Conservation (phyloP, 1,284 basidiomycete species). For the Cryptococcus amylolentus region DNA sequence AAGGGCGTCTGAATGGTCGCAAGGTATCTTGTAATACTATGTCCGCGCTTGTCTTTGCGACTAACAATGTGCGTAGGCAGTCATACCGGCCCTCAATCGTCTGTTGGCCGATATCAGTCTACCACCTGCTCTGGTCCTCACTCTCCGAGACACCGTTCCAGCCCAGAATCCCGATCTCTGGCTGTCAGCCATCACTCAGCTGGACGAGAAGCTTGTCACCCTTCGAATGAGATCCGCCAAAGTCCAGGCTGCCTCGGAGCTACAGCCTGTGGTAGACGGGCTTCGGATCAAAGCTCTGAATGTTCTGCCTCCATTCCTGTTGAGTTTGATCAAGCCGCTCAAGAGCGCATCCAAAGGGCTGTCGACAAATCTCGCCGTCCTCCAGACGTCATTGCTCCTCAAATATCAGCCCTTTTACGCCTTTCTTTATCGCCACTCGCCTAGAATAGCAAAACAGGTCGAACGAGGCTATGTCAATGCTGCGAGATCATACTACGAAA, state of each 20-base stretch:
- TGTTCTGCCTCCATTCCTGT: conserved; percentile 83
- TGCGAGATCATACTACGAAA: conserved; percentile 90
- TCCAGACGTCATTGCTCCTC: conserved; percentile 82
- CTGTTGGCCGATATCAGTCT: conserved; percentile 77
- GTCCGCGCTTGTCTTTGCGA: not conserved
- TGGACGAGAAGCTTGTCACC: conserved; percentile 70
- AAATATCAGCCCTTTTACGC: conserved; percentile 79
- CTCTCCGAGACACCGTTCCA: conserved; percentile 78
- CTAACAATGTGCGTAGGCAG: conserved; percentile 58
- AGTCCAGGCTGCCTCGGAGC: conserved; percentile 78
- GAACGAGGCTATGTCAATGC: conserved; percentile 82
- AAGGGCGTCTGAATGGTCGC: conserved; percentile 74
- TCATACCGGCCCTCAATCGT: conserved; percentile 78
- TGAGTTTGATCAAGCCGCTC: conserved; percentile 76
- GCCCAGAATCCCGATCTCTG: conserved; percentile 63
- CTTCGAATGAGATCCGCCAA: conserved; percentile 60
- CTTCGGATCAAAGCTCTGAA: conserved; percentile 79
- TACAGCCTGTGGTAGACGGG: conserved; percentile 77
- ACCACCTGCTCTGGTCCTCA: conserved; percentile 71
- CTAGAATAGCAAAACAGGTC: conserved; percentile 79
- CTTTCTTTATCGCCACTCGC: conserved; percentile 79
- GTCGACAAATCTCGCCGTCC: conserved; percentile 86
- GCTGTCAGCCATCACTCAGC: conserved; percentile 71
- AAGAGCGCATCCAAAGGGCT: conserved; percentile 61
- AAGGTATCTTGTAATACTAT: conserved; percentile 61